These are phyloP conservation scores for Beauveria australis DNA, from an alignment of 2,329 filamentous ascomycete species.

Conservation along the genomic window DNA sequence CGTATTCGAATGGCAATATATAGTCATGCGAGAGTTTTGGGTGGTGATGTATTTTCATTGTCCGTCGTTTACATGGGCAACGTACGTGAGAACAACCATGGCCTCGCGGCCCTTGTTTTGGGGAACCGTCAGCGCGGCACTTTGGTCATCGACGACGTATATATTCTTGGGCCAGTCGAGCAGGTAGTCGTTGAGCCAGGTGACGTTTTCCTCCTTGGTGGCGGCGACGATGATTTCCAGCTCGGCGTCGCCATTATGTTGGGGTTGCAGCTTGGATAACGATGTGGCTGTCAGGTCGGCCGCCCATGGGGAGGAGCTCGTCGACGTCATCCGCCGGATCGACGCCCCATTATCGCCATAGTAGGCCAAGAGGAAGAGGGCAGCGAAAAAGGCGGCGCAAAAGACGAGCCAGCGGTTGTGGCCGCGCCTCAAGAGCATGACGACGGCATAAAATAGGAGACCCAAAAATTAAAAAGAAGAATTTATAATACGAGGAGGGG, in stretches of 20 bases:
- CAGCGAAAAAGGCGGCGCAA: not conserved
- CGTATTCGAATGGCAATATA: not conserved
- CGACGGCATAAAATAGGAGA: not conserved
- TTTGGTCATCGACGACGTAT: slow-evolving; percentile 45
- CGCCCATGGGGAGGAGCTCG: not conserved
- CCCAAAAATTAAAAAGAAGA: not conserved
- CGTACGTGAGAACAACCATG: slow-evolving; percentile 43
- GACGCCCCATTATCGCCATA: not conserved
- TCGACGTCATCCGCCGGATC: not conserved
- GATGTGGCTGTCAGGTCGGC: not conserved
- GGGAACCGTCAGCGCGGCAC: slow-evolving; percentile 38
- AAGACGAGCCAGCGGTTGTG: slow-evolving; percentile 8
- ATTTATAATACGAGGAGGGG: not conserved
- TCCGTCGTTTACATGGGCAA: not conserved
- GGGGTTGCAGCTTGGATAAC: not conserved
- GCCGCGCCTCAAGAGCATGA: slow-evolving; percentile 2
- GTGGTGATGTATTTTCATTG: not conserved
- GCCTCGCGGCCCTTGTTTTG: slow-evolving; percentile 44
- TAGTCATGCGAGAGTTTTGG: not conserved
- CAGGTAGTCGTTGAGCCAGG: slow-evolving; percentile 35
- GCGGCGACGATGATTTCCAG: slow-evolving; percentile 27
- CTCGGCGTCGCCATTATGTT: slow-evolving; percentile 18
- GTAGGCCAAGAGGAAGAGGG: not conserved
- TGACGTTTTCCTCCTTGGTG: slow-evolving; percentile 24
- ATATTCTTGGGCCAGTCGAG: slow-evolving; percentile 42